A percentile compares a stretch with the other conserved stretches of the same genome.
phyloP scores from a whole-genome alignment of 805 yeast species.

The Candida fluviatilis region DNA sequence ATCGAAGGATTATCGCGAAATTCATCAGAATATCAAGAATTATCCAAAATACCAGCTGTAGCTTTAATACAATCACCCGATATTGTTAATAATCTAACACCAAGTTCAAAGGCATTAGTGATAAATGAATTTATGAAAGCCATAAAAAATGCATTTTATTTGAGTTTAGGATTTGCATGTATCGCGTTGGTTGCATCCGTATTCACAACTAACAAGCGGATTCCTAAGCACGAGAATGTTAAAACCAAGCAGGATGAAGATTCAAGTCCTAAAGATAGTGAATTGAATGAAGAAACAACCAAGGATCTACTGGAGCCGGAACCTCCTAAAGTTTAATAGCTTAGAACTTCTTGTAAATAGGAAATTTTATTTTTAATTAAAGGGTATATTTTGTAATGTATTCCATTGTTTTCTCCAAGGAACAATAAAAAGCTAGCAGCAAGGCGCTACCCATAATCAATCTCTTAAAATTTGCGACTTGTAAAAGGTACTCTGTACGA shows the following conservation, averaged over 20 bases:
- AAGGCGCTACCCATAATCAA: too few species aligned
- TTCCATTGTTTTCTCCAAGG: too few species aligned
- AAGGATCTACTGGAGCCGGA: background rate
- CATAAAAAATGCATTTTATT: conserved; percentile 37
- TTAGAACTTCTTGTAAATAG: too few species aligned
- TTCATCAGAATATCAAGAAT: conserved; percentile 12
- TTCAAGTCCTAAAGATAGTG: background rate
- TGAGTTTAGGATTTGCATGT: conserved; percentile 33
- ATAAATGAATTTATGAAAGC: conserved; percentile 33
- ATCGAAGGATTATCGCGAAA: conserved; percentile 6
- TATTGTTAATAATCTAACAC: conserved; percentile 22
- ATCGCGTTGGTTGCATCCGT: conserved; percentile 26
- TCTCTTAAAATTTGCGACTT: too few species aligned
- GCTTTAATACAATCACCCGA: conserved; percentile 23
- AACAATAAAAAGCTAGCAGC: too few species aligned
- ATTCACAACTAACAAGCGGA: conserved; percentile 37
- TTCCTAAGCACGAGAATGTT: conserved; percentile 33
- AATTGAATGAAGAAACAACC: background rate
- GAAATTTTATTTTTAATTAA: too few species aligned
- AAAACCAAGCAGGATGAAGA: conserved; percentile 10
- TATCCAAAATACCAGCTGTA: conserved; percentile 12
- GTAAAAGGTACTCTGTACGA: too few species aligned
- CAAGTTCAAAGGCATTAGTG: conserved; percentile 16
- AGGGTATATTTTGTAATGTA: too few species aligned
- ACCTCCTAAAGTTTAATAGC: too few species aligned